Evolutionary conservation across 495 filamentous ascomycete species (phyloP).

Genomic region (Penicillium crystallinum): DNA sequence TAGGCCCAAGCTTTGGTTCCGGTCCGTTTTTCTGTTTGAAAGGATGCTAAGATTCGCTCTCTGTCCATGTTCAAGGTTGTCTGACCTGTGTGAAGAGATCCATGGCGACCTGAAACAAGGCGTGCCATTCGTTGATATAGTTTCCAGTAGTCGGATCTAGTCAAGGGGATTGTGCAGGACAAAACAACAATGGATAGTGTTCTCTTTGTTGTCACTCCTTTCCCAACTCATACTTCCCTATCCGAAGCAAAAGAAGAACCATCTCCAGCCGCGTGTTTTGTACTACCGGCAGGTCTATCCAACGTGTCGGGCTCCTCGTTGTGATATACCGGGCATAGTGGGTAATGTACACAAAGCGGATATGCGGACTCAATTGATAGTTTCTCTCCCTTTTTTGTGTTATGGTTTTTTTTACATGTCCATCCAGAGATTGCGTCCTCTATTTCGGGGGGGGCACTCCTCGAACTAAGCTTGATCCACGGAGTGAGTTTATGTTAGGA

Average conservation of each 20-base stretch:
- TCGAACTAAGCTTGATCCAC: too few relatives aligned
- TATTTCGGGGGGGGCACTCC: too few relatives aligned
- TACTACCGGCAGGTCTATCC: slow-evolving; percentile 3
- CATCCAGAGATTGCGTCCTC: background rate
- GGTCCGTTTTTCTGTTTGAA: background rate
- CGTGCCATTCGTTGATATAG: background rate
- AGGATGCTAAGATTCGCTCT: background rate
- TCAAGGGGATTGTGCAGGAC: background rate
- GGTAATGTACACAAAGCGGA: too few relatives aligned
- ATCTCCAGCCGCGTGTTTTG: slow-evolving; percentile 6
- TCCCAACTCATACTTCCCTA: background rate
- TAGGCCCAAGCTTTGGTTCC: background rate
- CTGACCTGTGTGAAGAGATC: slow-evolving; percentile 5
- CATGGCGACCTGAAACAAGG: slow-evolving; percentile 5
- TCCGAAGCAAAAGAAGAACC: background rate
- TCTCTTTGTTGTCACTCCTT: background rate
- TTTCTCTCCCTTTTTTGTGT: background rate
- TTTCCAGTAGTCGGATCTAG: background rate
- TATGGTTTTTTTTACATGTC: background rate
- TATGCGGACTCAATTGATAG: too few relatives aligned
- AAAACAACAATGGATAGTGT: background rate
- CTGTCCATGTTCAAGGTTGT: background rate
- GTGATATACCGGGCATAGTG: too few relatives aligned
- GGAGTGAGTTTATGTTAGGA: background rate
- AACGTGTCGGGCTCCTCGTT: slow-evolving; percentile 3